Evolutionary conservation across 2,329 filamentous ascomycete species (phyloP), one percentile per base, ranked within the genome.

Genomic region (Talaromyces atroroseus): DNA sequence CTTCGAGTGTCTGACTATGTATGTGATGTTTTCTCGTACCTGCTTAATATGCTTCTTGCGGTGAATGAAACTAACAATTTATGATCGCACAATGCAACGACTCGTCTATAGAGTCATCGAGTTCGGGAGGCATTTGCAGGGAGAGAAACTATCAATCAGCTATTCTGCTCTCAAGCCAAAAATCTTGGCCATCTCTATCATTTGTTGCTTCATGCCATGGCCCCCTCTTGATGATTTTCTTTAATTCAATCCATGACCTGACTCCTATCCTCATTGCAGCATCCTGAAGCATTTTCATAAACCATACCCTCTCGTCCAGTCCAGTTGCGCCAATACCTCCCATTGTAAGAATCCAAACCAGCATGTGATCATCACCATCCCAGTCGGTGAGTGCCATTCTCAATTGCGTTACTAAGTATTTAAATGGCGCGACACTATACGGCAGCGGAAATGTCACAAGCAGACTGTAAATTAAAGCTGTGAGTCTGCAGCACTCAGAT

Each of bases 381-480:
- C 52, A 54, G 3, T 23, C 21, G 1, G 16, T 20, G 5, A 54
- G 23, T 16, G 52, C 34, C 11, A 20, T 32, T 23, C 24, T 49
- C n/a, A 54, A 44, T 12, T 36, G 52, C 10, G 5, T 42, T 26
- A 49, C 52, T 20, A 54, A 20, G 23, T 20, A 23, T 32, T n/a
- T 14, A 23, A 54, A 54, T 10, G 52, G 52, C 16, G 52, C 52
- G 38, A 54, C 52, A 42, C 2, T 8, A 54, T 54, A 54, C 34
- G 52, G 52, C 8, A 54, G 5, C 12, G 45, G 45, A 49, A 54
- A 54, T 1, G 34, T 49, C 23, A 54, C 45, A 7, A 54, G 45
- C 1, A 54, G 23, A 29, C 44, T 38, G n/a, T 54, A 54, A n/a
- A 54, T 42, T 21, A 54, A 1, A 40, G 34, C 34, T 12, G 52